Base-by-base conservation (phyloP, 1,284 basidiomycete genomes). In the Moniliella sp. region DNA sequence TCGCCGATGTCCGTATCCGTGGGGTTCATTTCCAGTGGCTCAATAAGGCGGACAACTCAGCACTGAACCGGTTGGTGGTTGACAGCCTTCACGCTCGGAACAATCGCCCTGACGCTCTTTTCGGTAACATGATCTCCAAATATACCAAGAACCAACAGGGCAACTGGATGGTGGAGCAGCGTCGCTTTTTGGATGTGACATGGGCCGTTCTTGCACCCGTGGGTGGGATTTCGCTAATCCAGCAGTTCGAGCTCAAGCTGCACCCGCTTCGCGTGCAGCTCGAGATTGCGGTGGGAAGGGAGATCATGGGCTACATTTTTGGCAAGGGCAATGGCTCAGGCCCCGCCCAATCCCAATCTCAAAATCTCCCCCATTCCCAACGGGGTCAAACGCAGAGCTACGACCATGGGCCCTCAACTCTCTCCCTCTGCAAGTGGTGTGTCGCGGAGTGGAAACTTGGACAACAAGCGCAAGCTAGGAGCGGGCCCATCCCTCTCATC, bases 201-300 rank as follows among this genome's bases (percentile, higher is more conserved):
- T 57, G 54, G 56, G 42, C 42, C 19, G 43, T 52, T 2, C 35
- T 56, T 13, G 41, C 54, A 2, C 78, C 84, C 2, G 82, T 93
- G 3, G 88, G 83, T 15, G 88, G 86, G 7, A 93, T 97, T 45
- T 71, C 76, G 5, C 83, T 94, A 42, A 76, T 86, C 52, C 76
- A 83, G 59, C 67, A 71, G 17, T 81, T 91, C 49, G 73, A 78
- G 41, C 63, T 91, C 28, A 72, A 73, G 28, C 64, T 91, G 32
- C 80, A 91, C 60, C 86, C 86, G 0, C 33, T 57, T 23, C 41
- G 39, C 14, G 70, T 93, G 48, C 74, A 78, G 29, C 67, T 93
- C 11, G 80, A 84, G 49, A 68, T 91, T 30, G 69, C 69, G 42
- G 70, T 91, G 16, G 86, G 83, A 3, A 68, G 70, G 15, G 69